phyloP scores from a whole-genome alignment of 2,329 filamentous ascomycete species.

The Blastomyces parvus region DNA sequence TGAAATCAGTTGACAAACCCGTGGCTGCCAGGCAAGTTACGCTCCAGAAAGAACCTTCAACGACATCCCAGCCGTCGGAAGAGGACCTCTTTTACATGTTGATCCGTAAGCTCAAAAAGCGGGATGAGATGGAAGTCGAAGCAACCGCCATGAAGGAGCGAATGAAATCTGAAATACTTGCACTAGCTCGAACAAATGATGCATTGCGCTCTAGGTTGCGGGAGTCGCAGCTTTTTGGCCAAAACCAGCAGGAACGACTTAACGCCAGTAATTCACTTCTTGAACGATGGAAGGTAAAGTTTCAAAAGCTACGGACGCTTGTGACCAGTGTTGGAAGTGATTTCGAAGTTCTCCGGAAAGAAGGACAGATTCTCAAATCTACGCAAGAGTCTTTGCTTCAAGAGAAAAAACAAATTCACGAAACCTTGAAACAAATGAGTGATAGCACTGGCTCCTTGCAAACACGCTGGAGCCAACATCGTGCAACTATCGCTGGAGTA shows the following conservation, averaged over 20 bases:
- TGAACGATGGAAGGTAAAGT: constrained; percentile 28
- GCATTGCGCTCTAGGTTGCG: constrained; percentile 21
- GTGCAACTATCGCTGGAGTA: constrained; percentile 17
- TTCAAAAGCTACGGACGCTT: constrained; percentile 25
- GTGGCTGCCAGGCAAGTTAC: neutral
- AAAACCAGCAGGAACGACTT: constrained; percentile 19
- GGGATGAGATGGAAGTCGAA: constrained; percentile 27
- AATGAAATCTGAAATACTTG: constrained; percentile 21
- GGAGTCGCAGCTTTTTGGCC: constrained; percentile 14
- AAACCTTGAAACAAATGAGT: constrained; percentile 21
- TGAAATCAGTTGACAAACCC: neutral
- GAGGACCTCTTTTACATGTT: constrained; percentile 30
- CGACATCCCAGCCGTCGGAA: constrained; percentile 22
- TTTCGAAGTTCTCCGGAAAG: constrained; percentile 25
- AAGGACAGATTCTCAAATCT: constrained; percentile 23
- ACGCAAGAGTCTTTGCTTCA: constrained; percentile 19
- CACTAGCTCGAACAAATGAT: constrained; percentile 24
- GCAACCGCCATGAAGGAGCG: constrained; percentile 19
- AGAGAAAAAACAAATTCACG: constrained; percentile 21
- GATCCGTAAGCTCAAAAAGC: constrained; percentile 25
- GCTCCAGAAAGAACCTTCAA: neutral
- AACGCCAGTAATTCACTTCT: constrained; percentile 20
- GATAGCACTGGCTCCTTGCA: constrained; percentile 17
- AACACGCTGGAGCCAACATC: constrained; percentile 16
- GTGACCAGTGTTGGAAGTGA: constrained; percentile 28